These are phyloP conservation scores for Trichoderma koningiopsis DNA, from an alignment of 2,329 filamentous ascomycete genomes.

Conservation along the genomic window DNA sequence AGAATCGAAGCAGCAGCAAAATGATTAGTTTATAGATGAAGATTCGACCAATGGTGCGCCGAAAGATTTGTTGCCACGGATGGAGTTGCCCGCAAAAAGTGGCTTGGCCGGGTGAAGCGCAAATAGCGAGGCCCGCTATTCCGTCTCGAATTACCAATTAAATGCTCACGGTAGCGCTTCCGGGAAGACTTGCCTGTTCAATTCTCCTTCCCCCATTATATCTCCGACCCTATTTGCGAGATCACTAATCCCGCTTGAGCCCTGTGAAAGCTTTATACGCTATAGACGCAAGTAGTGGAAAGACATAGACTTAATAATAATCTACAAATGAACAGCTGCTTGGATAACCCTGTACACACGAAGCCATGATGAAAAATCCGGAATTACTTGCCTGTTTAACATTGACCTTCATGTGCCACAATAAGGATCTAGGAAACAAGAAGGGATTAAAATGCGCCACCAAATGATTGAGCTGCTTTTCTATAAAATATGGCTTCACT, in stretches of 20 bases:
- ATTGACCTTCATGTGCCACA: neutral
- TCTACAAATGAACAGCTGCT: neutral
- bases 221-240: neutral
- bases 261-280: too few relatives aligned
- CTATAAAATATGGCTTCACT: neutral
- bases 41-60: neutral
- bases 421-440: neutral
- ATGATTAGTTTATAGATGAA: neutral
- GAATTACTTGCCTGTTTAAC: neutral
- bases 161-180: neutral
- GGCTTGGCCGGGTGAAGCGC: neutral
- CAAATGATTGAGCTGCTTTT: neutral
- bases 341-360: too few relatives aligned
- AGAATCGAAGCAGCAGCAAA: neutral
- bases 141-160: neutral
- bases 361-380: neutral
- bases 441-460: neutral
- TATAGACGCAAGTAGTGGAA: neutral
- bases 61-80: neutral
- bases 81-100: neutral
- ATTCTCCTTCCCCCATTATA: neutral
- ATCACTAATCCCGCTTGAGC: conserved; percentile 2
- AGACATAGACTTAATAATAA: neutral
- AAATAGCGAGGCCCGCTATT: neutral
- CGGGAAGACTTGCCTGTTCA: conserved; percentile 1